Base-by-base conservation (phyloP, 495 filamentous ascomycete genomes). In the Amphirosellinia nigrospora region DNA sequence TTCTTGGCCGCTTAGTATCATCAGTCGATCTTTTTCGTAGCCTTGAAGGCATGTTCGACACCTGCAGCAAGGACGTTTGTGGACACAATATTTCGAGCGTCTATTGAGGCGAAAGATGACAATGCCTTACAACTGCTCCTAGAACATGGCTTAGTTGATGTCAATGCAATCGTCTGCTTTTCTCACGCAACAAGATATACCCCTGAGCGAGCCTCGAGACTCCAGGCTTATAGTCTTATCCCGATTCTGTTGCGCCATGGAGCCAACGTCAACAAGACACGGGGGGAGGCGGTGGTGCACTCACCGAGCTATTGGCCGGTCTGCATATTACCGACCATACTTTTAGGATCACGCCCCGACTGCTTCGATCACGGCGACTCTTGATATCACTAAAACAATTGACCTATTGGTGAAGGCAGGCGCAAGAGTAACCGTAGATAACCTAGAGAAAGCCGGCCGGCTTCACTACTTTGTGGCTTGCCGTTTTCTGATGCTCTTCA, bases 41-140 rank as follows among this genome's bases (percentile, higher is more conserved):
- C 50, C 21, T 53, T 53, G 50, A 53, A 53, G 50, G 50, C 13
- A 53, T 53, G 50, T 53, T 53, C 21, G 23, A 53, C 50, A 3
- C 50, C 2, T 30, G 50, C 50, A 53, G 50, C 50, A 53, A 53
- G 23, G 23, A 53, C 50, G 6, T 53, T 53, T 53, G 23, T 30
- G 23, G 50, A 53, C 28, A 53, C 50, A 1, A 30, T 30, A 4
- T 53, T 53, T 53, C 50, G 50, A 53, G 50, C 50, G 7, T 30
- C 50, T 30, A 53, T 53, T 7, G 50, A 53, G 23, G 50, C 50
- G 11, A 53, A 53, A 53, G 50, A 53, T 16, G 23, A 26, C 9
- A 0, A 30, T 53, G 23, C 50, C 50, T 30, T 53, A 23, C 26
- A 53, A 30, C 50, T 1, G 23, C 50, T 53, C 26, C 50, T 53